phyloP scores from a whole-genome alignment of 1,284 basidiomycete species.

The Microbotryum violaceum region DNA sequence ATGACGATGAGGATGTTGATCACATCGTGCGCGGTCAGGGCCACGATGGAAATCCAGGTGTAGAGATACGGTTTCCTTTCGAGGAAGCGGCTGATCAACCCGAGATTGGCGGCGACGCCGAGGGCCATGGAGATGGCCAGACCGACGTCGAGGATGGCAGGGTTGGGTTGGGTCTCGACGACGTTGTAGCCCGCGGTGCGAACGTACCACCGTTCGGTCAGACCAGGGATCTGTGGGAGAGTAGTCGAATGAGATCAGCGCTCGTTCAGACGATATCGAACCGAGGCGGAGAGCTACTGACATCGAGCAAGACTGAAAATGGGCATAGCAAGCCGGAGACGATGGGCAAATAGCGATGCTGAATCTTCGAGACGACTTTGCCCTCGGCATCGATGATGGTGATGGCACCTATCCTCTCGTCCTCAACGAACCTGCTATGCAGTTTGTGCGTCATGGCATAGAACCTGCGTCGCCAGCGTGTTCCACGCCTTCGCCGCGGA shows the following conservation, averaged over 20 bases:
- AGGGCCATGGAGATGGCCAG: constrained; percentile 60
- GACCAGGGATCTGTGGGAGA: constrained; percentile 56
- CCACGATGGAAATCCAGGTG: constrained; percentile 49
- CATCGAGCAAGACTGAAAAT: constrained; percentile 62
- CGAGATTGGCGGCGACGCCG: constrained; percentile 61
- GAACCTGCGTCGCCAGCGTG: no score
- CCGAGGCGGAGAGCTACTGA: neutral
- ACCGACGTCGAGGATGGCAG: constrained; percentile 54
- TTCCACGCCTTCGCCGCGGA: no score
- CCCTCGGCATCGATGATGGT: no score
- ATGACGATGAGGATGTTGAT: constrained; percentile 60
- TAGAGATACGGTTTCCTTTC: constrained; percentile 38
- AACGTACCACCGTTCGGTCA: constrained; percentile 48
- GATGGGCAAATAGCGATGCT: constrained; percentile 49
- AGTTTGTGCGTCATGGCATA: no score
- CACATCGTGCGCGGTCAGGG: constrained; percentile 55
- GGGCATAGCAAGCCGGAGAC: constrained; percentile 63
- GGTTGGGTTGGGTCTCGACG: constrained; percentile 52
- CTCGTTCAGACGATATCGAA: neutral
- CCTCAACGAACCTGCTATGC: no score
- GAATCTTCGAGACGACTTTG: neutral
- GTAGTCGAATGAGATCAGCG: neutral
- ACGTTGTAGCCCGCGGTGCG: constrained; percentile 42
- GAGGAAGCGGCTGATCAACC: constrained; percentile 61
- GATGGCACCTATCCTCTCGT: no score